Percentiles rank a stretch among this genome's conserved stretches.
These are phyloP conservation scores for Candida parachauliodes DNA, from an alignment of 805 yeast species.

Conservation along the genomic window DNA sequence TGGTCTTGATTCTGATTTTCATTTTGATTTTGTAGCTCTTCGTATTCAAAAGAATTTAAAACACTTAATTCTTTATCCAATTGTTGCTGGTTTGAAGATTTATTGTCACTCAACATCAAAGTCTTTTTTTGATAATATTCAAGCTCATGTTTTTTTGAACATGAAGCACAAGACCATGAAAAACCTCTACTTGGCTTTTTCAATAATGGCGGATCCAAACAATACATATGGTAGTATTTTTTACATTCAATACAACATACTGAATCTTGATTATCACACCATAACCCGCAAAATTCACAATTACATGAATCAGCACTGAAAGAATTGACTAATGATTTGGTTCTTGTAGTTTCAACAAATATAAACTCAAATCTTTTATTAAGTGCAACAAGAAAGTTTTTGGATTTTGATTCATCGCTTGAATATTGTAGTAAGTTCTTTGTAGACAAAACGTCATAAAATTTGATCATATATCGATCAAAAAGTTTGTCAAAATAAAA, in stretches of 20 bases:
- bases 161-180: slow-evolving; percentile 84
- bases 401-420: slow-evolving; percentile 47
- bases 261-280: slow-evolving; percentile 73
- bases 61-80: slow-evolving; percentile 19
- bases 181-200: slow-evolving; percentile 83
- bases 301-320: slow-evolving; percentile 51
- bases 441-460: slow-evolving; percentile 75
- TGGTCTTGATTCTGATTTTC: slow-evolving; percentile 1
- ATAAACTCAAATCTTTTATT: slow-evolving; percentile 67
- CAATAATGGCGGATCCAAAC: slow-evolving; percentile 79
- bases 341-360: slow-evolving; percentile 66
- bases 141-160: slow-evolving; percentile 58
- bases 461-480: slow-evolving; percentile 79
- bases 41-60: slow-evolving; percentile 10
- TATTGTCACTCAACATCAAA: slow-evolving; percentile 41
- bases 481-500: slow-evolving; percentile 85
- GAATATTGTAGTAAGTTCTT: slow-evolving; percentile 37
- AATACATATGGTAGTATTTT: slow-evolving; percentile 69
- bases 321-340: slow-evolving; percentile 57
- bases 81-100: slow-evolving; percentile 36
- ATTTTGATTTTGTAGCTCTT: slow-evolving; percentile 4
- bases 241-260: slow-evolving; percentile 79
- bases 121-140: slow-evolving; percentile 36
- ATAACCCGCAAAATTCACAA: slow-evolving; percentile 76
- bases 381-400: slow-evolving; percentile 57